phyloP scores from a whole-genome alignment of 2,329 filamentous ascomycete genomes.

The Microcyclospora pomicola region DNA sequence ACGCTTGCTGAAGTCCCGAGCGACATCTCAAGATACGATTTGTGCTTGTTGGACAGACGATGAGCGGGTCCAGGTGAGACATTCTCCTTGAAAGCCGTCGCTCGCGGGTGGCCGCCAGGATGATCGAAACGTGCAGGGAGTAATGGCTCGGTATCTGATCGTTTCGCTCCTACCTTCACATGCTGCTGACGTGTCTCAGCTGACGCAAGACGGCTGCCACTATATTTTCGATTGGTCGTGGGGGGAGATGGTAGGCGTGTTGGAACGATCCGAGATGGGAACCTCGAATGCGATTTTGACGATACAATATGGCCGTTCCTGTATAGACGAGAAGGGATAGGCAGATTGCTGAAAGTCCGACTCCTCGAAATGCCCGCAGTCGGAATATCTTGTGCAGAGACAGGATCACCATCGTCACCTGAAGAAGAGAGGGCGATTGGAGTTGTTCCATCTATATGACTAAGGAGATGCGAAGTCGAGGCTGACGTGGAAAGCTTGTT shows the following conservation, averaged over 20 bases:
- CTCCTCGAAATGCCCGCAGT: constrained; percentile 22
- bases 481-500: neutral
- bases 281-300: constrained; percentile 16
- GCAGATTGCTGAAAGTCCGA: constrained; percentile 24
- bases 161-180: constrained; percentile 11
- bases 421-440: neutral
- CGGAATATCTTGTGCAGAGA: constrained; percentile 16
- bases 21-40: too few species aligned
- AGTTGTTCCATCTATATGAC: too few species aligned
- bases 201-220: constrained; percentile 9
- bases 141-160: constrained; percentile 23
- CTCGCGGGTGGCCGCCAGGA: constrained; percentile 7
- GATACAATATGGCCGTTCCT: constrained; percentile 10
- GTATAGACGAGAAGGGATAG: constrained; percentile 15
- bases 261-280: constrained; percentile 10
- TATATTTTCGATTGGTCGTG: constrained; percentile 13
- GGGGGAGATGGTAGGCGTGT: constrained; percentile 15
- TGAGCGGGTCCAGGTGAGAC: constrained; percentile 6
- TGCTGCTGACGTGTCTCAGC: constrained; percentile 4
- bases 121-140: constrained; percentile 9
- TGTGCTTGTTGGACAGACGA: too few species aligned
- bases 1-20: neutral
- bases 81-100: constrained; percentile 22
- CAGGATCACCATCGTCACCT: constrained; percentile 5
- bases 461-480: neutral